Conservation (phyloP, 805 yeast genomes). For the Millerozyma acaciae region DNA sequence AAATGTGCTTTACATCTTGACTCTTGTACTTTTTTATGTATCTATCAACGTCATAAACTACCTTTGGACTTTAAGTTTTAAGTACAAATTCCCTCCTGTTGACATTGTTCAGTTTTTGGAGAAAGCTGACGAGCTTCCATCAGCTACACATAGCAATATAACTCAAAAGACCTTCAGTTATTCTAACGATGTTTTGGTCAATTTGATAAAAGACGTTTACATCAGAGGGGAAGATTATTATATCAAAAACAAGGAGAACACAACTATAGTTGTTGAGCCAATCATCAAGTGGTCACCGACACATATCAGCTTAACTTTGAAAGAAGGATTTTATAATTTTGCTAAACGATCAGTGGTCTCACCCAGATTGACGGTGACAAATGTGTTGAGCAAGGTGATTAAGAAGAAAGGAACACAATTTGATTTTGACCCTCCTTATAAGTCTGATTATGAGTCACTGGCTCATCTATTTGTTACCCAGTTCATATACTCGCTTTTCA, state of each 20-base stretch:
- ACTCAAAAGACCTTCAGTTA: slow-evolving; percentile 1
- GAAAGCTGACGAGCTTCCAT: slow-evolving; percentile 2
- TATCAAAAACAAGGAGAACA: slow-evolving; percentile 8
- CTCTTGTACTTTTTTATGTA: neutral
- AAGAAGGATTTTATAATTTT: slow-evolving; percentile 11
- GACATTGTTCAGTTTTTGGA: slow-evolving; percentile 11
- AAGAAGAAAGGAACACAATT: neutral
- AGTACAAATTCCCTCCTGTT: slow-evolving; percentile 12
- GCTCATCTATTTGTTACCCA: slow-evolving; percentile 7
- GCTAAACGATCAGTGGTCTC: neutral
- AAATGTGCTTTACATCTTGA: slow-evolving; percentile 2
- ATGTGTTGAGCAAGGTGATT: neutral
- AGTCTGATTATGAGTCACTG: neutral
- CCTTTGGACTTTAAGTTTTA: slow-evolving; percentile 4
- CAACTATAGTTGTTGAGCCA: slow-evolving; percentile 19
- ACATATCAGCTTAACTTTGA: slow-evolving; percentile 6
- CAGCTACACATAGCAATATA: slow-evolving; percentile 1
- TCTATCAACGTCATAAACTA: slow-evolving; percentile 5
- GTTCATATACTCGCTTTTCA: slow-evolving; percentile 11
- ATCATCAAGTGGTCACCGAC: slow-evolving; percentile 7
- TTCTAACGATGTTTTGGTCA: slow-evolving; percentile 5
- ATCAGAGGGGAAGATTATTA: slow-evolving; percentile 17
- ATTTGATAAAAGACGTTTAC: slow-evolving; percentile 14
- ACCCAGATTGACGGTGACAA: slow-evolving; percentile 2
- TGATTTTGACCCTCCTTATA: neutral